These are phyloP conservation scores for Lentinula sp. DNA, from an alignment of 768 basidiomycete species.

Conservation along the genomic window DNA sequence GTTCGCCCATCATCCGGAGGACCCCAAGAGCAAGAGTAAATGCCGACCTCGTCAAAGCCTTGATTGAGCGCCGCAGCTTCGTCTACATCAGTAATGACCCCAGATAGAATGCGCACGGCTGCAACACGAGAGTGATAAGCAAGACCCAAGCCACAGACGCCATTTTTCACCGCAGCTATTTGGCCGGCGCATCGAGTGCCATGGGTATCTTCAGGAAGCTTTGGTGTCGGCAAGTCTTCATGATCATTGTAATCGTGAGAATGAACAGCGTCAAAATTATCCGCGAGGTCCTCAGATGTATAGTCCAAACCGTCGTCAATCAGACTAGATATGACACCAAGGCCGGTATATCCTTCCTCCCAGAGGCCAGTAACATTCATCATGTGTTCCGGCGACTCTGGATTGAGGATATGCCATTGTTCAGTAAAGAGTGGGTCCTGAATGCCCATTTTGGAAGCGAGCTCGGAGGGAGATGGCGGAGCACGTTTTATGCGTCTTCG, in stretches of 20 bases:
- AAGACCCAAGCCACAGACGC: constrained; percentile 90
- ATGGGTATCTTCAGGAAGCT: constrained; percentile 88
- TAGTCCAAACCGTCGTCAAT: constrained; percentile 97
- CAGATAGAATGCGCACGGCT: constrained; percentile 92
- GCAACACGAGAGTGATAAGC: constrained; percentile 90
- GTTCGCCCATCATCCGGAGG: constrained; percentile 91
- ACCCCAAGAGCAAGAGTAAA: constrained; percentile 97
- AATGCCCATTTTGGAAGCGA: constrained; percentile 61
- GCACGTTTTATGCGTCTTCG: constrained; percentile 70
- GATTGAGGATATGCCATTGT: constrained; percentile 97
- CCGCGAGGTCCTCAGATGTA: constrained; percentile 76
- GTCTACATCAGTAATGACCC: constrained; percentile 90
- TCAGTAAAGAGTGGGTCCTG: constrained; percentile 76
- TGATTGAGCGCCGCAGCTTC: constrained; percentile 95
- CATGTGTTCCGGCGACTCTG: constrained; percentile 69
- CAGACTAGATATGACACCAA: constrained; percentile 80
- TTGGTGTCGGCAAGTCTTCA: constrained; percentile 77
- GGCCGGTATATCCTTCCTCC: constrained; percentile 86
- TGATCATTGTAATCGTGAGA: constrained; percentile 98
- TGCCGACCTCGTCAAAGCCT: constrained; percentile 85
- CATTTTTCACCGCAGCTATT: constrained; percentile 88
- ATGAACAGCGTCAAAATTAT: constrained; percentile 83
- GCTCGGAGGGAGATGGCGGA: constrained; percentile 48
- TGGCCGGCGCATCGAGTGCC: constrained; percentile 98
- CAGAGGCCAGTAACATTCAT: constrained; percentile 94